A percentile compares a stretch with the other conserved stretches of the same genome.
These are phyloP conservation scores for Daphne laureola DNA, from an alignment of 441 rosid species.

Conservation along the genomic window DNA sequence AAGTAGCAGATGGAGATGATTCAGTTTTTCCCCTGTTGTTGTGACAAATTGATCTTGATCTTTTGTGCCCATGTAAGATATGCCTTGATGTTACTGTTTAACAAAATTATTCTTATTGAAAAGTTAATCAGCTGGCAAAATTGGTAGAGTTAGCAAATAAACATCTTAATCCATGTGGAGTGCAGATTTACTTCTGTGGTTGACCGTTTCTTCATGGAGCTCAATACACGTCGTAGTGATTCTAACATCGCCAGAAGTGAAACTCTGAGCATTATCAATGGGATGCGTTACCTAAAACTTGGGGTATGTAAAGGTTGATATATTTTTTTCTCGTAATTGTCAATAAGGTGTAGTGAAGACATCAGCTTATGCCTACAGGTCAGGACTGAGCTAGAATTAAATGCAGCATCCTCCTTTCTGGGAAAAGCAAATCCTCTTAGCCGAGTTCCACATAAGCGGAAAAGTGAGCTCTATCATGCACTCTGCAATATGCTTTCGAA, in stretches of 20 bases:
- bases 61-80: too few relatives aligned
- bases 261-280: slow-evolving; percentile 83
- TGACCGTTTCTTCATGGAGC: slow-evolving; percentile 85
- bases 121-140: not conserved
- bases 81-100: not conserved
- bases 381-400: slow-evolving; percentile 85
- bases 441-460: slow-evolving; percentile 80
- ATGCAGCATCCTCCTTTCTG: slow-evolving; percentile 93
- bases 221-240: slow-evolving; percentile 79
- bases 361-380: slow-evolving; percentile 49
- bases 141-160: not conserved
- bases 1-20: too few relatives aligned
- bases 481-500: slow-evolving; percentile 92
- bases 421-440: slow-evolving; percentile 94
- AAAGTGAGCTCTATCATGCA: slow-evolving; percentile 95
- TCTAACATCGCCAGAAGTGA: slow-evolving; percentile 78
- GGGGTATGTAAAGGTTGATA: slow-evolving; percentile 51
- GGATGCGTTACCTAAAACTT: slow-evolving; percentile 93
- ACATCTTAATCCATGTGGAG: not conserved
- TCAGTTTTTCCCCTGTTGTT: too few relatives aligned
- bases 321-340: slow-evolving; percentile 13
- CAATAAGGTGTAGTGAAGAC: slow-evolving; percentile 17
- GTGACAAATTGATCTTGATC: too few relatives aligned
- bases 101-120: too few relatives aligned
- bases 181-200: slow-evolving; percentile 88